Evolutionary conservation across 192 early-diverging fungal genomes (phyloP), one percentile per base, ranked within the genome.

Genomic region (Coemansia sp.): DNA sequence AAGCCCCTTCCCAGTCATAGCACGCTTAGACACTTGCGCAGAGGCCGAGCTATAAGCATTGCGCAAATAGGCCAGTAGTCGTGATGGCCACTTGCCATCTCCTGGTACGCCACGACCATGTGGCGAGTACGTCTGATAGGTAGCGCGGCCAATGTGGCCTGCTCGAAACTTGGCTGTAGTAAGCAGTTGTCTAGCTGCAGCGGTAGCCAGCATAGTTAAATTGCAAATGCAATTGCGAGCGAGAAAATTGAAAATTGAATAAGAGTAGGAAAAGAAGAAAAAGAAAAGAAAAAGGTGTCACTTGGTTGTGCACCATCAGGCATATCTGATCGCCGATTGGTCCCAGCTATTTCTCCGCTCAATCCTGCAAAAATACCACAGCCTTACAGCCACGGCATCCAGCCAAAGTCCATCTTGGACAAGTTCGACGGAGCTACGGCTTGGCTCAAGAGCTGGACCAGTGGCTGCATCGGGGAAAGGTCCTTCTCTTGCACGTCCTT

Each of bases 341-440:
- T 10, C 16, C 13, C 27, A 45, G 43, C 29, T 47, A 16, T 41
- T 12, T 15, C 40, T 16, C 40, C 40, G 40, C 40, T 16, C 40
- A 15, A n/a, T 34, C 45, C 39, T 37, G 35, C 35, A 64, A 55
- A 41, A 39, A 3, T 2, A n/a, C 32, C 88, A 95, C 30, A 93
- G 73, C 91, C 27, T 88, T 88, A 95, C 27, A 94, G 73, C 91
- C 91, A 95, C 6, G 90, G 92, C 89, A 97, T 85, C 91, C 94
- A 99, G 20, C 86, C 85, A 59, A 93, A 89, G 70, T 98, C 97
- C 97, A 98, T 98, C 64, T 93, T 89, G 4, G 95, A 89, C 74
- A 98, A 84, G 73, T 97, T 98, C 44, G 91, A 87, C 4, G 97
- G 95, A 65, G 96, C 96, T 20, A 86, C 90, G 1, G 97, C 96